A percentile compares a stretch with the other conserved stretches of the same genome.
phyloP scores from a whole-genome alignment of 176 grass and related monocot genomes.

The Lolium perenne region DNA sequence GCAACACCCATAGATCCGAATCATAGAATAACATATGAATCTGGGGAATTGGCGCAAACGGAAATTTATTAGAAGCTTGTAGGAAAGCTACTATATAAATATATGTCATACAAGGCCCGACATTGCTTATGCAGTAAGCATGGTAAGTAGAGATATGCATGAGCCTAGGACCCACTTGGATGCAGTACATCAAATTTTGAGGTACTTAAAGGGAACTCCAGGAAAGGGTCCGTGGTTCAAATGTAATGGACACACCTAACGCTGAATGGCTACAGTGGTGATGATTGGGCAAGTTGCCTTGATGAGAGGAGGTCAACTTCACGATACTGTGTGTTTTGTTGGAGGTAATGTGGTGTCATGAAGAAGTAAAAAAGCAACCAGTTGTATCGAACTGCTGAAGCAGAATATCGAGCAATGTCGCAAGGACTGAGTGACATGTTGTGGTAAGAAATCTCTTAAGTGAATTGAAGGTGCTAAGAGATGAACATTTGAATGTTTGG shows the following conservation, averaged over 20 bases:
- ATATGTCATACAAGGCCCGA: not conserved
- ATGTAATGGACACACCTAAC: not conserved
- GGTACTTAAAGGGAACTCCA: not conserved
- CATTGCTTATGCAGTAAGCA: not conserved
- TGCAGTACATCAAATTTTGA: not conserved
- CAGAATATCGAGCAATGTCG: not conserved
- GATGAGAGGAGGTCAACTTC: not conserved
- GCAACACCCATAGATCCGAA: not conserved
- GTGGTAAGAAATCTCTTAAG: not conserved
- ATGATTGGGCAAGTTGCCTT: not conserved
- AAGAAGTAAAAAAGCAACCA: not conserved
- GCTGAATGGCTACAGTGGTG: not conserved
- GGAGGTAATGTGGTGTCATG: not conserved
- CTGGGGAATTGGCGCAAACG: not conserved
- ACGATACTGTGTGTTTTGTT: not conserved
- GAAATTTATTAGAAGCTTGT: not conserved
- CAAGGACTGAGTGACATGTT: not conserved
- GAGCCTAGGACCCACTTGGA: not conserved
- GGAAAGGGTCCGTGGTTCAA: not conserved
- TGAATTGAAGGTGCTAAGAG: not conserved
- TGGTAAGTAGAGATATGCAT: not conserved
- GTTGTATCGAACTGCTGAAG: not conserved
- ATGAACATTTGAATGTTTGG: not conserved
- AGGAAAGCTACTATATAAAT: not conserved
- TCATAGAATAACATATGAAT: not conserved